Evolutionary conservation across 2,329 filamentous ascomycete species (phyloP), one percentile per base, ranked within the genome.

Genomic region (Westerdykella sp.): DNA sequence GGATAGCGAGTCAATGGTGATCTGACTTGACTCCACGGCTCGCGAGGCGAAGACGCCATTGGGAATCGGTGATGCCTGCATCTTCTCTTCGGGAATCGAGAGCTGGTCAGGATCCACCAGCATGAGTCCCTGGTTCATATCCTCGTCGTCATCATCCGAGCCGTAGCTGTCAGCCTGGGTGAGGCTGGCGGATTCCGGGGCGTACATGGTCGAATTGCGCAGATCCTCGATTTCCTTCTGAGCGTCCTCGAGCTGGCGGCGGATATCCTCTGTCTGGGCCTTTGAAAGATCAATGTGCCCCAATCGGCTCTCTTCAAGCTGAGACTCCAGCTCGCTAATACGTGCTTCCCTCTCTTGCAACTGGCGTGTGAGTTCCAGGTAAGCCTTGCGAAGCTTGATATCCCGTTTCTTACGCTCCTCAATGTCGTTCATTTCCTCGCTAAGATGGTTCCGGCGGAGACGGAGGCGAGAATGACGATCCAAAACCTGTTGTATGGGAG

Each of bases 351-450:
- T 66, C 31, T 62, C 59, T 5, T 50, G 47, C 30, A 71, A 60
- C 52, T 70, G 62, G 23, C 56, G 50, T 35, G 58, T 62, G 3
- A 71, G 55, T 35, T 65, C 57, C 12, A 63, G 43, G n/a, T 68
- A 51, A 47, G 63, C 60, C 28, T 56, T 50, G 15, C 45, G 43
- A 12, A 48, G 42, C 56, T 62, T 66, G 47, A 55, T 59, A 44
- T 67, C 62, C 39, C 65, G 53, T 52, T 61, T 63, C 48, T 62
- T 55, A 47, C 68, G 59, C 38, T 65, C 58, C 18, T 68, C 63
- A 39, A 68, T 60, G 23, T 55, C 54, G 43, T 65, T 69, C 39
- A 69, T 61, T 51, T 69, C 65, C 45, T 71, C 66, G 51, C 66
- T 68, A 6, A 68, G 57, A 40, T 67, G 66, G 53, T 56, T 68